These are phyloP conservation scores for Nothophoma quercina DNA, from an alignment of 2,329 filamentous ascomycete genomes.

Conservation along the genomic window DNA sequence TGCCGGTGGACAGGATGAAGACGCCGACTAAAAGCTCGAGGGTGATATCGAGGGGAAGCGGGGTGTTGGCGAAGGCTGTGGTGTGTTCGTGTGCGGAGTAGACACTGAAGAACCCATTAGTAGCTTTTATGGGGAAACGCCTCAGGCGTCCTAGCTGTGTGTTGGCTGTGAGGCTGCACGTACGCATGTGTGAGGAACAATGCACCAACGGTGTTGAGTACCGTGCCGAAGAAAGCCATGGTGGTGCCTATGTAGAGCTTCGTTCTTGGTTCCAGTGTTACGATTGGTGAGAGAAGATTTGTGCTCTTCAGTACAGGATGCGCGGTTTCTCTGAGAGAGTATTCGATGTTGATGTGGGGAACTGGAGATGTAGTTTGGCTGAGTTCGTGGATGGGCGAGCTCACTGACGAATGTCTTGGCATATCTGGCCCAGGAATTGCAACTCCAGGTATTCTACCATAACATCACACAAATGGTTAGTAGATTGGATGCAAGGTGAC, in stretches of 20 bases:
- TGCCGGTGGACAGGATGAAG: conserved; percentile 79
- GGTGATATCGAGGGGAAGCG: conserved; percentile 82
- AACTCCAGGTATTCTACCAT: too few species aligned
- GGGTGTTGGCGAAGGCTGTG: conserved; percentile 65
- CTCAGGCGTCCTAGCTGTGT: not conserved
- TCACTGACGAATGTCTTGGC: conserved; percentile 14
- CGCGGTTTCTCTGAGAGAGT: too few species aligned
- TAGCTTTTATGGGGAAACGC: conserved; percentile 18
- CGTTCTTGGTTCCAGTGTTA: not conserved
- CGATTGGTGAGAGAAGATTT: not conserved
- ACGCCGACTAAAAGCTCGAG: conserved; percentile 86
- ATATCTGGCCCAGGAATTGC: not conserved
- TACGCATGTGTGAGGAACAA: conserved; percentile 88
- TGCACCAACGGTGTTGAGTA: conserved; percentile 76
- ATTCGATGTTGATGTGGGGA: not conserved
- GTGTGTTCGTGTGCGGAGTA: conserved; percentile 97
- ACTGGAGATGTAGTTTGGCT: not conserved
- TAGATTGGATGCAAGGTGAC: too few species aligned
- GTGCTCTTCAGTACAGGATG: too few species aligned
- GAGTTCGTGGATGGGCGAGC: not conserved
- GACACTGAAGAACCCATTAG: conserved; percentile 66
- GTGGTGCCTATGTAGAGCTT: not conserved
- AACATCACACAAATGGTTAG: too few species aligned
- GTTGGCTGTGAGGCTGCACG: conserved; percentile 45
- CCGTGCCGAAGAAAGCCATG: conserved; percentile 77